These are phyloP conservation scores for Cladorrhinum sp. DNA, from an alignment of 2,329 filamentous ascomycete species.

Conservation along the genomic window DNA sequence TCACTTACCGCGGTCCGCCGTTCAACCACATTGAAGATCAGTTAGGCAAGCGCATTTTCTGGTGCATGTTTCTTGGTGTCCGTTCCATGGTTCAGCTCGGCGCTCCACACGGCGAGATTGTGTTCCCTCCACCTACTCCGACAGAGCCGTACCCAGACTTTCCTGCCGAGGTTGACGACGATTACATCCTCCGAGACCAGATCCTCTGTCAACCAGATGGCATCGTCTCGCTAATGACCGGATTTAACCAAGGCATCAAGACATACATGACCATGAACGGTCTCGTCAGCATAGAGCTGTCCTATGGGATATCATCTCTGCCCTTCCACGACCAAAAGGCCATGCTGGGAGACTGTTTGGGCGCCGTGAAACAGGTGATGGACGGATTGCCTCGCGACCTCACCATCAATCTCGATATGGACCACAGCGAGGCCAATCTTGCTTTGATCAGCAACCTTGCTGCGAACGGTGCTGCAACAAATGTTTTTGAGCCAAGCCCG, in stretches of 20 bases:
- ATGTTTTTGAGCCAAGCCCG: conserved; percentile 40
- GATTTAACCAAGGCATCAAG: conserved; percentile 76
- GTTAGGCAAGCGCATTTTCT: conserved; percentile 76
- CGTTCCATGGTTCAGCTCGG: conserved; percentile 76
- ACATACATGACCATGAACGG: conserved; percentile 79
- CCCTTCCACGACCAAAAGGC: conserved; percentile 76
- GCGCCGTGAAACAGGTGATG: conserved; percentile 66
- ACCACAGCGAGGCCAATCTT: conserved; percentile 30
- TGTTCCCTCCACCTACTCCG: conserved; percentile 73
- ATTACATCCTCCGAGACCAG: conserved; percentile 69
- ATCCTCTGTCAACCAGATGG: conserved; percentile 68
- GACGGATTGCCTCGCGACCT: conserved; percentile 68
- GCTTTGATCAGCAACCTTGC: conserved; percentile 1
- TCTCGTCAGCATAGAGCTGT: conserved; percentile 74
- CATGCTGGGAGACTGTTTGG: conserved; percentile 67
- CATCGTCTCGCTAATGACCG: conserved; percentile 67
- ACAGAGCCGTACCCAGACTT: conserved; percentile 74
- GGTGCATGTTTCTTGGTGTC: conserved; percentile 74
- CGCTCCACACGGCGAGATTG: conserved; percentile 65
- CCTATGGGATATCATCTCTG: conserved; percentile 74
- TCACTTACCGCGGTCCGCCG: conserved; percentile 35
- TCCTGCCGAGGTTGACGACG: conserved; percentile 79
- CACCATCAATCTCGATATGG: conserved; percentile 33
- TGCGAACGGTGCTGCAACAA: conserved; percentile 26
- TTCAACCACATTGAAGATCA: conserved; percentile 71